These are phyloP conservation scores for Alternaria longipes DNA, from an alignment of 2,329 filamentous ascomycete genomes.

Conservation along the genomic window DNA sequence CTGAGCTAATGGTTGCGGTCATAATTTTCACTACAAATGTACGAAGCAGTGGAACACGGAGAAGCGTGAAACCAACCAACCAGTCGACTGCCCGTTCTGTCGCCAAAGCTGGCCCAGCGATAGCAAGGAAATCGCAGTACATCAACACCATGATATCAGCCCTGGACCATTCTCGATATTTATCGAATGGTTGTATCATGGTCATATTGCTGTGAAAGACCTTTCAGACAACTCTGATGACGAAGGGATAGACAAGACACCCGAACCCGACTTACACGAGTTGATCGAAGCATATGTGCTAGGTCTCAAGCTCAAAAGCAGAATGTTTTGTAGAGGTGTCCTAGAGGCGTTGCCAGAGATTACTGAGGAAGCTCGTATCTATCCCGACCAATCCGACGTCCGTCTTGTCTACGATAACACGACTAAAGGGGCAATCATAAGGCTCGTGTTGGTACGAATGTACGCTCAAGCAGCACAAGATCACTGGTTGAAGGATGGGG, in stretches of 20 bases:
- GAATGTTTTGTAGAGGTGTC: not conserved
- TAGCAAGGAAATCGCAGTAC: not conserved
- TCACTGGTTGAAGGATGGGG: not conserved
- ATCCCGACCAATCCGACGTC: not conserved
- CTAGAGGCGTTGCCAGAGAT: not conserved
- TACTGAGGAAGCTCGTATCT: not conserved
- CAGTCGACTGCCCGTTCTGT: not conserved
- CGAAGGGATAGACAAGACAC: not conserved
- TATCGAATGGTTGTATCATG: not conserved
- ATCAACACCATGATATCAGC: not conserved
- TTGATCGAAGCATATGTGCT: not conserved
- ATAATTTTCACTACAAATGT: not conserved
- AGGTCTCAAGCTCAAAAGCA: not conserved
- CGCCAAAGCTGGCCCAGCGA: not conserved
- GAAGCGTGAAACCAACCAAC: not conserved
- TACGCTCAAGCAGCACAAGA: not conserved
- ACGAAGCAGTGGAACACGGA: not conserved
- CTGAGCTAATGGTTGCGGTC: slow-evolving; percentile 3
- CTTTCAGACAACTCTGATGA: not conserved
- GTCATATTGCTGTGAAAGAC: not conserved
- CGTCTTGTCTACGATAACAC: not conserved
- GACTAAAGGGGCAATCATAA: not conserved
- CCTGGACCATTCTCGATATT: not conserved
- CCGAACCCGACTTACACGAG: not conserved
- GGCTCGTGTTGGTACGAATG: not conserved